Evolutionary conservation across 2,329 filamentous ascomycete genomes (phyloP).

Genomic region (Botrytis deweyae): DNA sequence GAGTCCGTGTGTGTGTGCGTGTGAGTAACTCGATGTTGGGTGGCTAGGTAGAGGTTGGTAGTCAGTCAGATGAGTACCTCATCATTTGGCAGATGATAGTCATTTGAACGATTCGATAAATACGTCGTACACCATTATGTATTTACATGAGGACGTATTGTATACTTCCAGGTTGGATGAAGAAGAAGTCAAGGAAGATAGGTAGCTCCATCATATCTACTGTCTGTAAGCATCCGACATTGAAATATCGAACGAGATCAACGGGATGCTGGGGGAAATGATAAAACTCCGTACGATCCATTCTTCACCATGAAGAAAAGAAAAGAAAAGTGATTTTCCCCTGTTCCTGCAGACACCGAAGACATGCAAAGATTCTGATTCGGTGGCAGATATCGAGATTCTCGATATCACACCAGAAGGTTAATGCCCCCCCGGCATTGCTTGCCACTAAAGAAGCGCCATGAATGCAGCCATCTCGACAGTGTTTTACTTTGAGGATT

Average conservation of each 20-base stretch:
- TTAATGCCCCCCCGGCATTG: constrained; percentile 14
- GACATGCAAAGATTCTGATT: not conserved
- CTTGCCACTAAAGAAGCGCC: constrained; percentile 19
- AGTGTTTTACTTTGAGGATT: not conserved
- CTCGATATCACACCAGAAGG: not conserved
- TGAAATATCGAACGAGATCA: not conserved
- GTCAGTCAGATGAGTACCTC: not conserved
- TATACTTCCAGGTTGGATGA: no score
- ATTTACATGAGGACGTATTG: not conserved
- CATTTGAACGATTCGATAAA: not conserved
- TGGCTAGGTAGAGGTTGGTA: not conserved
- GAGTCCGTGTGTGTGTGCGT: not conserved
- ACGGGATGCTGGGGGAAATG: not conserved
- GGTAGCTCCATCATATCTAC: not conserved
- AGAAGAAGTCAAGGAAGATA: not conserved
- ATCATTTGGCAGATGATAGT: not conserved
- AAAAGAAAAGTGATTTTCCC: not conserved
- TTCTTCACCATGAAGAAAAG: not conserved
- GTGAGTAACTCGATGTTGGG: not conserved
- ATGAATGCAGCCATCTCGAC: constrained; percentile 17
- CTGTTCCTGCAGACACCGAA: constrained; percentile 13
- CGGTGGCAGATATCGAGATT: not conserved
- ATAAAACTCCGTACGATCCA: not conserved
- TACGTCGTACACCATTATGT: not conserved
- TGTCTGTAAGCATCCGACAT: not conserved